Evolutionary conservation across 1,139 yeast species (phyloP), one percentile per base, ranked within the genome.

Genomic region (Arxiozyma slooffiae): DNA sequence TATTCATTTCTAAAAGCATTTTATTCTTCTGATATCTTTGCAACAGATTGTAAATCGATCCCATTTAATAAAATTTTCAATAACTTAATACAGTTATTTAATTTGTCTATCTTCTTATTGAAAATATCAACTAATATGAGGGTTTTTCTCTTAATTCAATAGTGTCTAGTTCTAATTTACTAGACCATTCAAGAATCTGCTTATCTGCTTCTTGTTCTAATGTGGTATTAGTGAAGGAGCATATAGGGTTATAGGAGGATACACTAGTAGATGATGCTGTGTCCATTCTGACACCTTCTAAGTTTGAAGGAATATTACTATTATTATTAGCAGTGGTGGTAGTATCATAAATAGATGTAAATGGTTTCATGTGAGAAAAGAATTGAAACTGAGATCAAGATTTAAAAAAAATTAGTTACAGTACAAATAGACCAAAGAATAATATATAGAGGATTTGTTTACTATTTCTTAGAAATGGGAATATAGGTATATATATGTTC

Each of bases 151-250:
- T 57, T 23, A 72, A 56, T 34, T 71, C 76, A 1, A 71, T 62
- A n/a, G 72, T 64, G 53, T 75, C 78, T 47, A 74, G 52, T 54
- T 75, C 79, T 22, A 75, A 57, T 41, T 70, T 67, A 8, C 73
- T 68, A 0, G 78, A 77, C 78, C 78, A 75, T 53, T 67, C 59
- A 3, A 73, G 56, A 38, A 74, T 60, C 51, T 68, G 69, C 47
- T 60, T 63, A 44, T 67, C 68, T n/a, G 67, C 58, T 38, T 60
- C 67, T 44, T 57, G 46, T 38, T 47, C 45, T 24, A 55, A 38
- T 37, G 53, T 30, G 2, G 39, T 46, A 6, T 42, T 42, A 42
- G 30, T 38, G 36, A 42, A 42, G 24, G 45, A 42, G 16, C 45
- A 42, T 16, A 44, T 30, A 4, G 48, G 41, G 5, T 43, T n/a